Base-by-base conservation (phyloP, 352 stramenopile species). In the Pythium rishiriense region DNA sequence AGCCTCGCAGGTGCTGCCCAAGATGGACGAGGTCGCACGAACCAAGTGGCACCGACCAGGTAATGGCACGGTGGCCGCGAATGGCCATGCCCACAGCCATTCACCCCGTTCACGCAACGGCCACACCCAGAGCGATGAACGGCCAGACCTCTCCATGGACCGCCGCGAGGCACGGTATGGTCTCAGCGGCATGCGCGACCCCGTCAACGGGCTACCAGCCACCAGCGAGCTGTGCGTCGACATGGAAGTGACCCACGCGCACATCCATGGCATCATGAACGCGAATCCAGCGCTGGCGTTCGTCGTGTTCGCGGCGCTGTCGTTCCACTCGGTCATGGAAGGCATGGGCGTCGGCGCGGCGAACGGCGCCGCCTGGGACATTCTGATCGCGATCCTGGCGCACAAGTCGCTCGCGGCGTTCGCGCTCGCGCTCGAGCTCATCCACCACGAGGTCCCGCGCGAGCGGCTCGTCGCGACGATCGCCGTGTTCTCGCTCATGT, bases 241-340 rank as follows among this genome's bases (percentile, higher is more conserved):
- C 33, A 62, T 68, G 55, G 72, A 75, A 33, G 64, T 78, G 35
- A 73, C 70, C 1, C 83, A 90, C 58, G 76, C 79, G 17, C 81
- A 92, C 58, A 76, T 85, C 39, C 75, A 88, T 67, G 75, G 73
- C 25, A 80, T 93, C 48, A 76, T 91, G 43, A 75, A 88, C 55
- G 65, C 64, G 15, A 88, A 88, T 42, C 78, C 79, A 17, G 68
- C 85, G 26, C 57, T 93, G 29, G 82, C 83, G 26, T 74, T 91
- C n/a, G 72, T 90, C 9, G 74, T 94, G n/a, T 91, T 93, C 62
- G 64, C 80, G 14, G 85, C 85, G 33, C 69, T 94, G 33, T 94
- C 85, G 4, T 93, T 94, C 69, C 85, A 94, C 64, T 94, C 85
- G 14, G 66, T 93, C 25, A 91, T 94, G 83, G 85, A 94, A 70